Percentiles rank a stretch among this genome's conserved stretches.
Conservation (phyloP, 2,329 filamentous ascomycete genomes). For the Colletotrichum destructivum region DNA sequence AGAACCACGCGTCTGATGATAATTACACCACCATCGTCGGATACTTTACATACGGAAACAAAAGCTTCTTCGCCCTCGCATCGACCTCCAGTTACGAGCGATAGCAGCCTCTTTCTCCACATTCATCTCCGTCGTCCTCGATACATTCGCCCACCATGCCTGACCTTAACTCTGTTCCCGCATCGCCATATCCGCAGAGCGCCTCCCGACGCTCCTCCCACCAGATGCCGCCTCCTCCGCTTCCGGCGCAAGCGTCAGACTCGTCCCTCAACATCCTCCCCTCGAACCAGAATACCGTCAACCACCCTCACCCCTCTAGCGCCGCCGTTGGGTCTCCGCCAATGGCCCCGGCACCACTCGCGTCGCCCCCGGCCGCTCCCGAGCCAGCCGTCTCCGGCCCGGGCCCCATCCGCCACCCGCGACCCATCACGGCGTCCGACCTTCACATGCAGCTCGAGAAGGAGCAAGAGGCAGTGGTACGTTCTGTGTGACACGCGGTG, state of each 20-base stretch:
- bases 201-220: conserved; percentile 59
- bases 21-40: conserved; percentile 1
- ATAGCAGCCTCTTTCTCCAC: not conserved
- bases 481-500: conserved; percentile 47
- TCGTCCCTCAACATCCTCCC: conserved; percentile 69
- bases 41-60: conserved; percentile 2
- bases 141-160: conserved; percentile 58
- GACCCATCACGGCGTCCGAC: conserved; percentile 89
- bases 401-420: conserved; percentile 87
- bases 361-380: conserved; percentile 38
- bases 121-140: conserved; percentile 7
- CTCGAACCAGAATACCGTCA: conserved; percentile 67
- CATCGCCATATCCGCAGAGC: conserved; percentile 63
- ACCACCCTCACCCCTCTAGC: conserved; percentile 53
- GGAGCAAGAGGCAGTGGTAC: conserved; percentile 93
- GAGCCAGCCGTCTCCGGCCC: conserved; percentile 66
- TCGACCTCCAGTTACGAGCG: conserved; percentile 8
- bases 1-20: conserved; percentile 25
- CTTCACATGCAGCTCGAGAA: conserved; percentile 92
- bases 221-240: conserved; percentile 59
- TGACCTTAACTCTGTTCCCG: conserved; percentile 70
- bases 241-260: conserved; percentile 41
- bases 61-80: not conserved
- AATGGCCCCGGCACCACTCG: conserved; percentile 47
- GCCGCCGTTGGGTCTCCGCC: conserved; percentile 53